Base-by-base conservation (phyloP, 495 filamentous ascomycete genomes). In the Penicillium soppii region DNA sequence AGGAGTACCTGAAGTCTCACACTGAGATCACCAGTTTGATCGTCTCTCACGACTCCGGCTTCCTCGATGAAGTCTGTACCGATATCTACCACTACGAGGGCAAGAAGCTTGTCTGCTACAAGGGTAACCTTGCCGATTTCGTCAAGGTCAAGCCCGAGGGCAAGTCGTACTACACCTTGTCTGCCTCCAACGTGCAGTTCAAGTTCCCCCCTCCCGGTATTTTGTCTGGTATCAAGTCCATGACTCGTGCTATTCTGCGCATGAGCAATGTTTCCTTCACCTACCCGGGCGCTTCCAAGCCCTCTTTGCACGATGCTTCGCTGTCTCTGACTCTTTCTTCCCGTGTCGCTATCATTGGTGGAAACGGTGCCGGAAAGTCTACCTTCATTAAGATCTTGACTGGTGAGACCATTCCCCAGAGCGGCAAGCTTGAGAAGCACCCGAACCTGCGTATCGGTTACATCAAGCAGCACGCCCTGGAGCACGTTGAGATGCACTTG, bases 1-100 rank as follows among this genome's bases (percentile, higher is more conserved):
- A 96, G 70, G 86, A 90, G 46, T 99, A 99, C 68, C 83, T 99
- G 52, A 97, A 92, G 81, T 78, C 78, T 29, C 91, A 99, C 74
- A 92, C 92, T 29, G 89, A 99, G 22, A 98, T 98, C 72, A 99
- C 94, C 44, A 91, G 86, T 64, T 75, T 99, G 78, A 97, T 99
- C 66, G 94, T 99, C 59, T 89, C 84, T 69, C 94, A 99, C 86
- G 94, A 99, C 82, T 97, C 92, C 5, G 86, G 88, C 36, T 99
- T 99, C 81, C 75, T 99, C 33, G 94, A 99, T 66, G 87, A 90
- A 25, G 90, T 99, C 48, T 97, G 92, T 62, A 99, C 94, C 5
- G 95, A 99, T 66, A 96, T 99, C 70, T 97, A 97, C 75, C 94
- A 99, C 73, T 99, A 99, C 75, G 94, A 99, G 69, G 76, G 81